phyloP scores from a whole-genome alignment of 257 asterid species.

The Petunia secreta region DNA sequence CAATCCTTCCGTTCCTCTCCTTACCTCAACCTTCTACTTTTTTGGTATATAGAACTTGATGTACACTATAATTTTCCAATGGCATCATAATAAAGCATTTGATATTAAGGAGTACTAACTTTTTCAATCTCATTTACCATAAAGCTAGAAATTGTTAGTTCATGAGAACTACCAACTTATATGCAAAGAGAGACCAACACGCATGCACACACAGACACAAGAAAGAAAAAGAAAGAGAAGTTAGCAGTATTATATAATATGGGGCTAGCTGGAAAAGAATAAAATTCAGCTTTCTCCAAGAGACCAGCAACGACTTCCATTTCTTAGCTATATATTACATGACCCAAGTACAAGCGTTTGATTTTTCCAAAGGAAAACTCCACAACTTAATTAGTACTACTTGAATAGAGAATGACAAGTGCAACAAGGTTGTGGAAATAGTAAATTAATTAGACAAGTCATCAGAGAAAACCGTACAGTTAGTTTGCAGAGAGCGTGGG shows the following conservation, averaged over 20 bases:
- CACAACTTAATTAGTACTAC: neutral
- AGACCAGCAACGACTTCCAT: conserved; percentile 38
- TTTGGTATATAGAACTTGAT: too few species aligned
- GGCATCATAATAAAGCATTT: too few species aligned
- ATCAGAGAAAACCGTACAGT: conserved; percentile 41
- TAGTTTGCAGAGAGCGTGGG: conserved; percentile 65
- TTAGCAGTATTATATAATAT: neutral
- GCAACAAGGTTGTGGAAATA: neutral
- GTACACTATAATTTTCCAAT: too few species aligned
- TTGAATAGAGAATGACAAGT: neutral
- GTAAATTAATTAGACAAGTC: conserved; percentile 32
- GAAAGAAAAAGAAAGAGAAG: neutral
- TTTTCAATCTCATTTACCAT: too few species aligned
- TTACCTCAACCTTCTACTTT: too few species aligned
- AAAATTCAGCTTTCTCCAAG: conserved; percentile 45
- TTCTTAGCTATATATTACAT: conserved; percentile 19
- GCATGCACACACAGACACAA: too few species aligned
- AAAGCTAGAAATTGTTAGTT: too few species aligned
- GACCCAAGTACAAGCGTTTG: conserved; percentile 1
- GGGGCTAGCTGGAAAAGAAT: conserved; percentile 34
- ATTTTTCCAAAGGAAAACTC: neutral
- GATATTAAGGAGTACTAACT: too few species aligned
- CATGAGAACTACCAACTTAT: too few species aligned
- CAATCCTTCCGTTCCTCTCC: too few species aligned
- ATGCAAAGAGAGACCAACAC: too few species aligned